These are phyloP conservation scores for Blattamonas nauphoetae DNA, from an alignment of 78 protist genomes.

Conservation along the genomic window DNA sequence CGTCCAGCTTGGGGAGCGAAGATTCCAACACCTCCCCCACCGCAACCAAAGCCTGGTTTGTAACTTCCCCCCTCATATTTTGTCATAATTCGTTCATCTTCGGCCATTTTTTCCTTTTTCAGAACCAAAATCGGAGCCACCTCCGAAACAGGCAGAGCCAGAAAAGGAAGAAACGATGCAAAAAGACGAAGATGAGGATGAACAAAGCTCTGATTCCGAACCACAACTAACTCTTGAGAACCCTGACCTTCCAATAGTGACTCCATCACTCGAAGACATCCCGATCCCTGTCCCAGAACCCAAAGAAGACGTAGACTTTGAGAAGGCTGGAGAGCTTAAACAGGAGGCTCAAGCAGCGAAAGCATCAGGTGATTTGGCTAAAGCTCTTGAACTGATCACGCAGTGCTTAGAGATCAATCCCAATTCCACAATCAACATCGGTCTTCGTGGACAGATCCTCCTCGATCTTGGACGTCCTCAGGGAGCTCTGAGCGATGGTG, in stretches of 20 bases:
- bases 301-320: background rate
- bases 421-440: background rate
- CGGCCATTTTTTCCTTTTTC: background rate
- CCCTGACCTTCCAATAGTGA: background rate
- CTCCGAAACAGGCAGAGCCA: background rate
- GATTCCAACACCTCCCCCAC: background rate
- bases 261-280: background rate
- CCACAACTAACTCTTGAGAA: background rate
- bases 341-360: background rate
- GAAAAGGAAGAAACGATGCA: background rate
- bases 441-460: background rate
- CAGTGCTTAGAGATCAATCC: background rate
- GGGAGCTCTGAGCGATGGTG: background rate
- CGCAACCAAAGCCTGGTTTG: background rate
- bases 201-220: background rate
- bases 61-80: background rate
- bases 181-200: background rate
- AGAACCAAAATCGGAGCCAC: background rate
- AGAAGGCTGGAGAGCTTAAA: background rate
- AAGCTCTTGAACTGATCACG: slow-evolving; percentile 5
- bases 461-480: background rate
- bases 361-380: background rate
- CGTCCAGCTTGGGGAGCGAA: background rate
- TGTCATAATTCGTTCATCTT: background rate
- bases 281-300: background rate